Conservation (phyloP, 305 asterid genomes). For the Fraxinus velutina region DNA sequence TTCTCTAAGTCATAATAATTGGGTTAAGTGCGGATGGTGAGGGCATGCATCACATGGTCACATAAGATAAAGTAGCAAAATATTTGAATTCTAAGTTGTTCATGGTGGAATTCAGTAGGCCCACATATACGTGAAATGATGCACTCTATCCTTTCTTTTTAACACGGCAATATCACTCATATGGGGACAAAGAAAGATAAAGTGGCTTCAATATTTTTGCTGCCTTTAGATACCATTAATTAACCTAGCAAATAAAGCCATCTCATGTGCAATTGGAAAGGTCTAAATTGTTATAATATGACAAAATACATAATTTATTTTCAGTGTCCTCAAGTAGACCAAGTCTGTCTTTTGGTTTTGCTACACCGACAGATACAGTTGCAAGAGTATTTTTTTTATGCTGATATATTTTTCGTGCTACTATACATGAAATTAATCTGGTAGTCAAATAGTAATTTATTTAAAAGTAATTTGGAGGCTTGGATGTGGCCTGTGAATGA, state of each 20-base stretch:
- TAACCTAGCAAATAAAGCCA: not conserved
- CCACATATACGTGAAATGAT: slow-evolving; percentile 21
- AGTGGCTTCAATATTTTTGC: slow-evolving; percentile 29
- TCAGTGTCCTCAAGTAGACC: slow-evolving; percentile 7
- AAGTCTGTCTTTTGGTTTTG: slow-evolving; percentile 3
- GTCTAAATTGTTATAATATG: slow-evolving; percentile 9
- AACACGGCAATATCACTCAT: slow-evolving; percentile 45
- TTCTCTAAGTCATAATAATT: slow-evolving; percentile 37
- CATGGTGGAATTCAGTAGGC: slow-evolving; percentile 16
- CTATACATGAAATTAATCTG: not conserved
- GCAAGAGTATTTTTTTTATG: not conserved
- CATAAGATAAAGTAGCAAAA: slow-evolving; percentile 30
- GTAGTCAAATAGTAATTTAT: not conserved
- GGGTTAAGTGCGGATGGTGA: slow-evolving; percentile 29
- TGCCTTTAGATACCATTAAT: slow-evolving; percentile 14
- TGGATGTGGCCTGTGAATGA: slow-evolving; percentile 11
- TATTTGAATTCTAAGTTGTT: slow-evolving; percentile 25
- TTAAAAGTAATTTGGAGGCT: not conserved
- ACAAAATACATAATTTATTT: not conserved
- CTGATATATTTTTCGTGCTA: not conserved
- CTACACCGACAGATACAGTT: slow-evolving; percentile 35
- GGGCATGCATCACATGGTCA: slow-evolving; percentile 35
- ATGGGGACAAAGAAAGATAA: slow-evolving; percentile 25
- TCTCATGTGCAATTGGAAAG: not conserved
- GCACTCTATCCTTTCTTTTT: slow-evolving; percentile 23